Evolutionary conservation across 208 protist genomes (phyloP), one percentile per base, ranked within the genome.

Genomic region (Strigomonas culicis): DNA sequence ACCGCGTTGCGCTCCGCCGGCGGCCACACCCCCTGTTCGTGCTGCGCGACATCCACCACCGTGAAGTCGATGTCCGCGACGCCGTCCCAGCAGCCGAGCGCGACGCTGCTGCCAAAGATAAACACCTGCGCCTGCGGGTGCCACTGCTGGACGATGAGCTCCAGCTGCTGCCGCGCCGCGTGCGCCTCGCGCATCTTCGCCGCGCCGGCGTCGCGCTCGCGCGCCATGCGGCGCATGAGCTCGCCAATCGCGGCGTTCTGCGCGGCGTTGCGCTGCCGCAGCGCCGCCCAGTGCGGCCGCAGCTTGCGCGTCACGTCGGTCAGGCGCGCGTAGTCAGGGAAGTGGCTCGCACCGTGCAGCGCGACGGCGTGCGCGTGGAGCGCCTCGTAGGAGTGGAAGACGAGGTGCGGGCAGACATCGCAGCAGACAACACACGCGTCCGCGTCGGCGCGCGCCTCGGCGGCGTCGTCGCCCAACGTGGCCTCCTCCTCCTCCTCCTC

Each of bases 11-110:
- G 76, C 69, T 96, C 86, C 11, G 76, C 70, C 28, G 90, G 90
- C 24, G 86, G 86, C 87, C 90, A 96, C 52, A 63, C 56, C 4
- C 83, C 81, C 6, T 74, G 73, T 46, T 88, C 80, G 57, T 86
- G 27, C 53, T 72, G 77, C 0, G 70, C 81, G 19, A 90, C 83
- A 63, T 96, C 90, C 17, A 96, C 85, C 2, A 96, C 87, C 17
- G 90, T 83, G 65, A 96, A 96, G 74, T 96, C 90, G 66, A 96
- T 89, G 67, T 96, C 90, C 0, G 84, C 78, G 55, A 90, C 79
- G 11, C 90, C 86, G 61, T 96, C 90, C 87, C 90, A 96, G 49
- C 90, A 80, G 0, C 77, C 86, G 63, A 96, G 88, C 10, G 87
- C 79, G 22, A 94, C 85, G 41, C 82, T 86, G 63, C 80, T 88